phyloP scores from a whole-genome alignment of 2,329 filamentous ascomycete species.

The Aspergillus clavatus region DNA sequence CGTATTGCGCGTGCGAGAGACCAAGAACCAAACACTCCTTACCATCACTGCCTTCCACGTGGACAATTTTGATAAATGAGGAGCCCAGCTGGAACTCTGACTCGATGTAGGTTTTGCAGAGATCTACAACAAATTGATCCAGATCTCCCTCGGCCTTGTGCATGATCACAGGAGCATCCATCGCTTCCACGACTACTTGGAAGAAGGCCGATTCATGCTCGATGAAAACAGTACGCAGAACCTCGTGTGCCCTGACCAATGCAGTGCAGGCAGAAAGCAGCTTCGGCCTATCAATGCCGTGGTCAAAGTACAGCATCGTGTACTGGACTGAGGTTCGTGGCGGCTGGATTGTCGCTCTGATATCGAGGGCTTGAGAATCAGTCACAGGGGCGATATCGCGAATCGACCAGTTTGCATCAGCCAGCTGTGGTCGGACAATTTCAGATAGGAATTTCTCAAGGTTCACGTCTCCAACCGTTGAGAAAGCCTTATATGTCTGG shows the following conservation, averaged over 20 bases:
- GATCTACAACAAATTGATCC: slow-evolving; percentile 44
- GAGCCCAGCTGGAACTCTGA: slow-evolving; percentile 52
- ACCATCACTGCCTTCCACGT: slow-evolving; percentile 35
- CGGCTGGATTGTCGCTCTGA: slow-evolving; percentile 53
- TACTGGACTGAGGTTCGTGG: slow-evolving; percentile 61
- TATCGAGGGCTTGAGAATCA: slow-evolving; percentile 56
- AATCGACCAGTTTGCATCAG: slow-evolving; percentile 46
- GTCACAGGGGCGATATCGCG: slow-evolving; percentile 54
- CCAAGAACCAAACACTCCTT: slow-evolving; percentile 46
- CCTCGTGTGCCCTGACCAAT: slow-evolving; percentile 55
- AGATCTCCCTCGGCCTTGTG: slow-evolving; percentile 47
- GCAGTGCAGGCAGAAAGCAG: slow-evolving; percentile 41
- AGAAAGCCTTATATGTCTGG: slow-evolving; percentile 46
- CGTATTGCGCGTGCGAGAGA: slow-evolving; percentile 63
- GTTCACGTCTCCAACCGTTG: slow-evolving; percentile 40
- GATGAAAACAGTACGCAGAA: slow-evolving; percentile 62
- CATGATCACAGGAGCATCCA: slow-evolving; percentile 44
- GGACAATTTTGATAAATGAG: slow-evolving; percentile 54
- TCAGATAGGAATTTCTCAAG: slow-evolving; percentile 42
- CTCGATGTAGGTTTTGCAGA: slow-evolving; percentile 50
- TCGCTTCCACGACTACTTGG: slow-evolving; percentile 51
- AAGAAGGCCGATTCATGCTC: slow-evolving; percentile 45
- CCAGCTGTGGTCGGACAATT: slow-evolving; percentile 46
- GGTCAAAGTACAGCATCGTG: slow-evolving; percentile 57
- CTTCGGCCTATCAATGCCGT: slow-evolving; percentile 42